A percentile compares a stretch with the other conserved stretches of the same genome.
Conservation (phyloP, 2,329 filamentous ascomycete genomes). For the Penicillium hesseltinei region DNA sequence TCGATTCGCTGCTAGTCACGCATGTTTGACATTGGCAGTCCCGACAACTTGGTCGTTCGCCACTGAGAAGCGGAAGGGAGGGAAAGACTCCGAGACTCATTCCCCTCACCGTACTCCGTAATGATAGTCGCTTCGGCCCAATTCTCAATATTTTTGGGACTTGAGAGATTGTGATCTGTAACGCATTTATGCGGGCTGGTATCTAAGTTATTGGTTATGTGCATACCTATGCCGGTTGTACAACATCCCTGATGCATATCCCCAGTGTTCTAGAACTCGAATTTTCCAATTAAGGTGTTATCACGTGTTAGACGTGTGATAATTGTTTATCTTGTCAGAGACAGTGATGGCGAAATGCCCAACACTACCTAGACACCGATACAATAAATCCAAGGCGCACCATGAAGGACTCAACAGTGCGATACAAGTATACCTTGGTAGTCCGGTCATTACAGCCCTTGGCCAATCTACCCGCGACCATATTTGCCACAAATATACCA, state of each 20-base stretch:
- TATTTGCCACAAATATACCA: not conserved
- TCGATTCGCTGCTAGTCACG: conserved; percentile 2
- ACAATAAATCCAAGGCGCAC: not conserved
- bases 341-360: not conserved
- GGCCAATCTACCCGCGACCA: not conserved
- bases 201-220: not conserved
- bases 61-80: not conserved
- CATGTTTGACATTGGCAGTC: not conserved
- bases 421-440: not conserved
- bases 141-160: not conserved
- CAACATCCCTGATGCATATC: not conserved
- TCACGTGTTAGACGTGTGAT: not conserved
- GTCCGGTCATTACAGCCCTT: not conserved
- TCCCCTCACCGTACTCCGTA: not conserved
- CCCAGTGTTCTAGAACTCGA: not conserved
- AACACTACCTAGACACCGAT: not conserved
- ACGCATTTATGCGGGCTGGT: not conserved
- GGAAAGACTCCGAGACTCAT: not conserved
- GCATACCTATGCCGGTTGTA: not conserved
- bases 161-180: not conserved
- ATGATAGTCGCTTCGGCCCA: not conserved
- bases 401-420: not conserved
- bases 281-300: not conserved
- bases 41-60: conserved; percentile 2
- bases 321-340: not conserved